Evolutionary conservation across 805 yeast genomes (phyloP), one percentile per base, ranked within the genome.

Genomic region (Metschnikowia peoriensis): DNA sequence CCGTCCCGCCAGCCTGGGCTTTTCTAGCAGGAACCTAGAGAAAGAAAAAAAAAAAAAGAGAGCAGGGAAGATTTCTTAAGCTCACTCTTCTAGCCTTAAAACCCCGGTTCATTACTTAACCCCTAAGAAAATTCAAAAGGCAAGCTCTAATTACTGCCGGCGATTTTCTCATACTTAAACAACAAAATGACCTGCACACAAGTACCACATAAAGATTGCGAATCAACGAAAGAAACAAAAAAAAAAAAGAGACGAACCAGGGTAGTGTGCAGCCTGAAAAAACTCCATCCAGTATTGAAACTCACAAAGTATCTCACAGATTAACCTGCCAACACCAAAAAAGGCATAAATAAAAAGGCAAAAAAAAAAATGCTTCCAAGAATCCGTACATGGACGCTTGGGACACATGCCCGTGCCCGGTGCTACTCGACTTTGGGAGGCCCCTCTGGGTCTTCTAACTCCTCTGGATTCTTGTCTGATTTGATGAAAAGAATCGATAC

Each of bases 401-500:
- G 49, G 4, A 43, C 46, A 9, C 35, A 49, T 51, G 27, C 40
- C 3, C 16, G 40, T 22, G 46, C 27, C 2, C 47, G 52, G 28
- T 35, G 47, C 43, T 59, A 59, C 52, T 51, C 59, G 39, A 47
- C 60, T 10, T 42, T 38, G 44, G 45, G 43, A 32, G 52, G 47
- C 28, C 41, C 38, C 15, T 37, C 43, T 9, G 51, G 49, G 27
- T 29, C 45, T 15, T 40, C 41, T 9, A 34, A 12, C n/a, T 32
- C 43, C n/a, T 38, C 54, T 37, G 53, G 50, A 44, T 70, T 70
- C 47, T 64, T 73, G 56, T 65, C 73, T n/a, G 68, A 65, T 38
- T 62, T 73, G 53, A 68, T 73, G 62, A 65, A 65, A 44, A 64
- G 76, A 57, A 68, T 73, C 50, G 76, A 73, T 49, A 51, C 51